Percentiles rank a stretch among this genome's conserved stretches.
phyloP scores from a whole-genome alignment of 148 eudicot genomes.

The Camellia lanceoleosa region DNA sequence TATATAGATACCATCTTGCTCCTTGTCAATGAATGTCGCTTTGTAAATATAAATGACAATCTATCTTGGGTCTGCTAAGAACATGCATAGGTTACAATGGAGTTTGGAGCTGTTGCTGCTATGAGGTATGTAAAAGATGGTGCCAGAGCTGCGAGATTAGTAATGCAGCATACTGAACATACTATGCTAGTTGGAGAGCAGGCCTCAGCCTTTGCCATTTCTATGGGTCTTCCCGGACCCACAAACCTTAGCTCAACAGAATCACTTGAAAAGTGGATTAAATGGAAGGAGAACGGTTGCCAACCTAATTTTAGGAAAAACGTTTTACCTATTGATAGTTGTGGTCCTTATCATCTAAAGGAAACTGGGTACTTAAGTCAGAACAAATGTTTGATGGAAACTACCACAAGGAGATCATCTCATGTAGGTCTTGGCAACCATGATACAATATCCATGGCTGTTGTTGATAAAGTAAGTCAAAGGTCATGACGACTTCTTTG shows the following conservation, averaged over 20 bases:
- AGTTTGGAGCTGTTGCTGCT: slow-evolving; percentile 96
- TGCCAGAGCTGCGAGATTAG: slow-evolving; percentile 79
- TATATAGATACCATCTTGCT: background rate
- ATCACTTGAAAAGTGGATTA: slow-evolving; percentile 66
- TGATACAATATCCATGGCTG: slow-evolving; percentile 96
- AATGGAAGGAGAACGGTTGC: slow-evolving; percentile 71
- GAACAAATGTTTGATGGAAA: slow-evolving; percentile 28
- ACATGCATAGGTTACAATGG: slow-evolving; percentile 81
- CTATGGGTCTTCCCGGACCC: slow-evolving; percentile 98
- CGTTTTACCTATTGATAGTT: slow-evolving; percentile 53
- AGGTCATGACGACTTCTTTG: background rate
- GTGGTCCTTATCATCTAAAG: slow-evolving; percentile 74
- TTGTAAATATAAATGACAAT: background rate
- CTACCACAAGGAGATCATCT: slow-evolving; percentile 23
- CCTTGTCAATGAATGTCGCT: slow-evolving; percentile 1
- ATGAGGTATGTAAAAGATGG: slow-evolving; percentile 87
- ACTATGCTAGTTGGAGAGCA: slow-evolving; percentile 91
- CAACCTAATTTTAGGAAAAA: slow-evolving; percentile 83
- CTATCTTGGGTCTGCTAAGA: slow-evolving; percentile 45
- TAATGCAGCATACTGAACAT: slow-evolving; percentile 87
- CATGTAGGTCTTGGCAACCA: slow-evolving; percentile 59
- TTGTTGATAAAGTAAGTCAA: slow-evolving; percentile 63
- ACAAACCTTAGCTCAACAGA: slow-evolving; percentile 84
- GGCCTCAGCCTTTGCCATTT: slow-evolving; percentile 86
- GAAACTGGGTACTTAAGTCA: slow-evolving; percentile 13